phyloP scores from a whole-genome alignment of 257 asterid species.

The Solanum pimpinellifolium region DNA sequence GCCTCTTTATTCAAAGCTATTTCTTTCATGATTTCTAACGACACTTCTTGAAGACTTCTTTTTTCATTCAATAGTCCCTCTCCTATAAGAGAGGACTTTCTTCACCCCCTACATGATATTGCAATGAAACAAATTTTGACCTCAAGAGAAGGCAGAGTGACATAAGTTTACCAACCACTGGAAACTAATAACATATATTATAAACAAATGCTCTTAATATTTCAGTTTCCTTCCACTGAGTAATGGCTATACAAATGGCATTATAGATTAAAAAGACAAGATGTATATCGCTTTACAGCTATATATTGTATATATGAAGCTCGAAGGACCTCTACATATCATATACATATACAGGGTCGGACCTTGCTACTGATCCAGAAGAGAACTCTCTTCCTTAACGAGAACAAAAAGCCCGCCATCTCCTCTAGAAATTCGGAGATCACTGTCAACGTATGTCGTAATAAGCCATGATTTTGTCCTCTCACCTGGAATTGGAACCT shows the following conservation, averaged over 20 bases:
- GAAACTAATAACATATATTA: neutral
- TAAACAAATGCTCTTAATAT: neutral
- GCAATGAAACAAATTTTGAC: too few relatives aligned
- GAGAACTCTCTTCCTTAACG: conserved; percentile 76
- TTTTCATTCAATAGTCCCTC: too few relatives aligned
- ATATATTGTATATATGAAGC: neutral
- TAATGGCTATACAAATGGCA: neutral
- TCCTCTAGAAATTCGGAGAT: conserved; percentile 79
- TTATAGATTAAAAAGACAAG: neutral
- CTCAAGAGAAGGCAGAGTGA: too few relatives aligned
- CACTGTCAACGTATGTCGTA: conserved; percentile 71
- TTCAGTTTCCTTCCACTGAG: neutral
- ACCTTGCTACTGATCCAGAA: conserved; percentile 26
- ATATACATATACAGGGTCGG: neutral
- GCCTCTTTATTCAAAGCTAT: too few relatives aligned
- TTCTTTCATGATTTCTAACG: too few relatives aligned
- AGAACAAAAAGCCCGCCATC: conserved; percentile 96
- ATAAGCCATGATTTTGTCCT: conserved; percentile 74
- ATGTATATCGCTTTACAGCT: neutral
- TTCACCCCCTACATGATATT: too few relatives aligned
- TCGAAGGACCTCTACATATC: neutral
- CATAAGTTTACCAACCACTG: too few relatives aligned
- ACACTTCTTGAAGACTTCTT: too few relatives aligned
- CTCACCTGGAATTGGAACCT: conserved; percentile 72
- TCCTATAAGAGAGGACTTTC: too few relatives aligned